Evolutionary conservation across 2,329 filamentous ascomycete genomes (phyloP), one percentile per base, ranked within the genome.

Genomic region (Fusarium abutilonis): DNA sequence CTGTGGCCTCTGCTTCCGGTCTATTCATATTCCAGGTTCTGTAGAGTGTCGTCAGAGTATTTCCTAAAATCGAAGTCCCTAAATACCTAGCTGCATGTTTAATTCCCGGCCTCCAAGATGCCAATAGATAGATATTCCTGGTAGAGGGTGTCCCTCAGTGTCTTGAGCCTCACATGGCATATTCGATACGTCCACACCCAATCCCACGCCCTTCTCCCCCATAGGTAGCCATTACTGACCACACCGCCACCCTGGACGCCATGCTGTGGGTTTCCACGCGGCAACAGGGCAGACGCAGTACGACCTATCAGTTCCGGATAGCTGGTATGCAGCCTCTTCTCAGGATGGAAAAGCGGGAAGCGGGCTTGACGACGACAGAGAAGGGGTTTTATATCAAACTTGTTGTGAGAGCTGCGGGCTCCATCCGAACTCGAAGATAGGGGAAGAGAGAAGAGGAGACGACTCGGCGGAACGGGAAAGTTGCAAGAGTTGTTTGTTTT

Each of bases 251-350:
- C 48, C 59, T 15, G 35, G 57, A 40, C 36, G 35, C 42, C 31
- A 45, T 38, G 9, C 28, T 44, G 42, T 41, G 60, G 42, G 40
- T 32, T 44, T 42, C 51, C 63, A 61, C 63, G 59, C 45, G 56
- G 35, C 35, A 41, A 52, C 26, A 52, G 38, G 62, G 32, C 21
- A 45, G 19, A 50, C 43, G 28, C 45, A 2, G 63, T 64, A 50
- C 29, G 31, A 61, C 58, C 36, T 17, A 32, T 52, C 23, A 49
- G 35, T 49, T 43, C 64, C 59, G 43, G 43, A 17, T 52, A 32
- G 23, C 55, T 67, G 64, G 64, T 55, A 63, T 67, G 64, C 64
- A 60, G 40, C 14, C 17, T 17, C 35, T 29, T 21, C 61, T 39
- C 23, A 59, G 35, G 17, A 55, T 19, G 62, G 64, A 48, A 67